Base-by-base conservation (phyloP, 2,329 filamentous ascomycete genomes). In the Drechslerella coelobrocha region DNA sequence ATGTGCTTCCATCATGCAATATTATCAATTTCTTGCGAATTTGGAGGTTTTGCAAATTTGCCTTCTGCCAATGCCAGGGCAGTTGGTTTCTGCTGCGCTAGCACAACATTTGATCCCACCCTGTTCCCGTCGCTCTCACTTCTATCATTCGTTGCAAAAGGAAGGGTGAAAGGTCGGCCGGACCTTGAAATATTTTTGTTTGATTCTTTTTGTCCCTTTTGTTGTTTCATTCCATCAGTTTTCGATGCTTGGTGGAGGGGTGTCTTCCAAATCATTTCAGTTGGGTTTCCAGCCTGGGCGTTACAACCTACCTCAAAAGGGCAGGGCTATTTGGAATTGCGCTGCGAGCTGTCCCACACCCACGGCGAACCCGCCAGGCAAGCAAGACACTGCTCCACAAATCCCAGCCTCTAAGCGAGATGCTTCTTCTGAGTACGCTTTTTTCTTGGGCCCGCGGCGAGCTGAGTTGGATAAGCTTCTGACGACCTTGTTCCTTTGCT, bases 261-360 rank as follows among this genome's bases (percentile, higher is more conserved):
- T 63, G 52, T 71, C 59, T 71, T 71, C 59, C 66, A 71, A 71
- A 71, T 71, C 59, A 62, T 71, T 45, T 10, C 5, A 17, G 41
- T 45, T 41, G 41, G 50, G 45, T 52, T 53, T 41, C 50, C 63
- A 63, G 65, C 59, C 62, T 21, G 59, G 61, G 47, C 24, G 66
- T 60, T 41, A 41, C 17, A 37, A 51, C 52, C 66, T 60, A 51
- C 52, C 66, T 60, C 54, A 71, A 71, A 60, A 45, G 50, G 66
- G 66, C 50, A 71, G 54, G 48, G 66, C 61, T 43, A 71, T 71
- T 71, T 71, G 66, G 66, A 71, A 71, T 71, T 60, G 23, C 48
- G 17, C 48, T 61, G 57, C 65, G 34, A 56, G 50, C 31, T 52
- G 43, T 61, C 56, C 51, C 56, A 60, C 63, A 61, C 31, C 51